Base-by-base conservation (phyloP, 306 rosid genomes). In the Lagenaria siceraria region DNA sequence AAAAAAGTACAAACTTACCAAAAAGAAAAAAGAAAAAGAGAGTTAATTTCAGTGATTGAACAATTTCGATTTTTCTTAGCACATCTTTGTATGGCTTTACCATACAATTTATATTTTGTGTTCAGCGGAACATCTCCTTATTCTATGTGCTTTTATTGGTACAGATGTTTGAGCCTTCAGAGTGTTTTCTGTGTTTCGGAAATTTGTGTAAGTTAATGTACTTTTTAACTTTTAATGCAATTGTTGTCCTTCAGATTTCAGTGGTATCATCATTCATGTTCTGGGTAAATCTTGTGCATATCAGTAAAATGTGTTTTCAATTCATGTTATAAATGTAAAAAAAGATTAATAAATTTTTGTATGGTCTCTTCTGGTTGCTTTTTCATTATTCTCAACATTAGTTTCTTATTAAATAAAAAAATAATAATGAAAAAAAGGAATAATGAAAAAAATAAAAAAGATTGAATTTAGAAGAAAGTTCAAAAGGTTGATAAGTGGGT, bases 151-250 rank as follows among this genome's bases (percentile, higher is more conserved):
- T 40, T 89, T 74, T 80, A 74, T 75, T 81, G 82, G 42, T 87
- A 83, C 91, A 94, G 97, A 80, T 74, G 83, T 80, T 79, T 94
- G 82, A 88, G 83, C 40, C 93, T 94, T 81, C 97, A 89, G 78
- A 87, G 86, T 80, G 79, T 89, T 80, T 77, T 94, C 52, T 90
- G 90, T 68, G 77, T 86, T 2, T 77, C 77, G 73, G 97, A 94
- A 87, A 87, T 81, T 70, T 83, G 84, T 78, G 98, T 94, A 88
- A 84, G 98, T 87, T 76, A 27, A 40, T 75, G 51, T 27, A 13
- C 5, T 48, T 74, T 60, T 42, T 4, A 29, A 18, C 53, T 29
- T 25, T 19, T 9, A 35, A 10, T 54, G 11, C 48, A 56, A 38
- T 19, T 22, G 10, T 33, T 56, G 10, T 22, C 35, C 18, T 75